These are phyloP conservation scores for Blastomyces silverae DNA, from an alignment of 2,329 filamentous ascomycete species.

Conservation along the genomic window DNA sequence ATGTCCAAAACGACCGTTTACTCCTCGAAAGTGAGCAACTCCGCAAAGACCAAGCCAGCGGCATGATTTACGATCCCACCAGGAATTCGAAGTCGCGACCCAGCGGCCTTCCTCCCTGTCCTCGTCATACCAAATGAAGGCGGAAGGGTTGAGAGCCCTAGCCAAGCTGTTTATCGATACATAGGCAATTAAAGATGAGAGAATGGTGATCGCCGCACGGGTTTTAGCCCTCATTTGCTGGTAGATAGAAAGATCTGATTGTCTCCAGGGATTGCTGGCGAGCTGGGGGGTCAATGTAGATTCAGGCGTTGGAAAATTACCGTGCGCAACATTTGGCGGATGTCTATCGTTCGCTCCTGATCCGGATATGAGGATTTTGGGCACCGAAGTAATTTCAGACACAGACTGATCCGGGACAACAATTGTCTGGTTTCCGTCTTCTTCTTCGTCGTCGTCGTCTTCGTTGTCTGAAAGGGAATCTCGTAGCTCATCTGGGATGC, in stretches of 20 bases:
- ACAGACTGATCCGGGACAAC: background rate
- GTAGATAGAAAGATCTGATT: constrained; percentile 16
- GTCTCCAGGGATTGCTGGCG: constrained; percentile 13
- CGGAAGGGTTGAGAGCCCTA: constrained; percentile 55
- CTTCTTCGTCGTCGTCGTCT: background rate
- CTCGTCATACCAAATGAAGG: constrained; percentile 54
- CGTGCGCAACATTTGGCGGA: constrained; percentile 4
- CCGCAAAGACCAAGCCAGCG: constrained; percentile 75
- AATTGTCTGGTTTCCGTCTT: background rate
- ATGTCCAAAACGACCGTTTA: constrained; percentile 40
- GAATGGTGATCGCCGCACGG: constrained; percentile 36
- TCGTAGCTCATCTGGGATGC: background rate
- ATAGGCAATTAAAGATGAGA: constrained; percentile 40
- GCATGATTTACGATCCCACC: constrained; percentile 68
- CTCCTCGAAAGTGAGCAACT: constrained; percentile 61
- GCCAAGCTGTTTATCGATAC: constrained; percentile 46
- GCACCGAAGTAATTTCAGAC: background rate
- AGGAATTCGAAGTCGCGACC: constrained; percentile 65
- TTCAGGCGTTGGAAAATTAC: constrained; percentile 13
- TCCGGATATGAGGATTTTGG: background rate
- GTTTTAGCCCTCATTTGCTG: constrained; percentile 40
- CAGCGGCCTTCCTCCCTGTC: constrained; percentile 57
- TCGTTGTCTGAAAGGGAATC: background rate
- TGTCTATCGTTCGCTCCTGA: background rate
- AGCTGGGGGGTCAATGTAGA: constrained; percentile 7